phyloP scores from a whole-genome alignment of 2,329 filamentous ascomycete species.

The Trichoderma sp. region DNA sequence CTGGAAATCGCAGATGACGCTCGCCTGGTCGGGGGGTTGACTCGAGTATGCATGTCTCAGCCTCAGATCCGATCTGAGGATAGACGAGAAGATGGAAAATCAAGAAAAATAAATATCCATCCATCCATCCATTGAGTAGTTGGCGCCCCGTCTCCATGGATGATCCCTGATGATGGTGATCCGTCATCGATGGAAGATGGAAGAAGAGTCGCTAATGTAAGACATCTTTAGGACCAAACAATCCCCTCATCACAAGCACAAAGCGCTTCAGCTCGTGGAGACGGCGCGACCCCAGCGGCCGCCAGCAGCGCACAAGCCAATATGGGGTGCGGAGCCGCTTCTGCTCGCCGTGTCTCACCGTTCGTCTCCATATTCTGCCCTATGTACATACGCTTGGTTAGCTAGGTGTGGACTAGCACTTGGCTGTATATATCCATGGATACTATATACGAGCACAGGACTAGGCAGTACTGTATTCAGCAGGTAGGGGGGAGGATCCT shows the following conservation, averaged over 20 bases:
- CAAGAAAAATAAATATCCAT: neutral
- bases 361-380: constrained; percentile 16
- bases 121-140: constrained; percentile 1
- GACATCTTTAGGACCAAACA: constrained; percentile 11
- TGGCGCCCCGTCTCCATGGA: constrained; percentile 8
- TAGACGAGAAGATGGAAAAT: neutral
- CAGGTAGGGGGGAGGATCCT: neutral
- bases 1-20: constrained; percentile 6
- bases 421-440: neutral
- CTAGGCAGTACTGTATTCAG: neutral
- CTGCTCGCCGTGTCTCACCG: constrained; percentile 19
- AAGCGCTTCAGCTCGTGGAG: neutral
- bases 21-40: neutral
- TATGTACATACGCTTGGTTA: neutral
- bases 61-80: neutral
- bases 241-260: constrained; percentile 9
- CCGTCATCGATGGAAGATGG: neutral
- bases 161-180: constrained; percentile 10
- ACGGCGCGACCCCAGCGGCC: constrained; percentile 13
- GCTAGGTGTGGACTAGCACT: neutral
- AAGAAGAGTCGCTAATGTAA: constrained; percentile 15
- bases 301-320: constrained; percentile 14
- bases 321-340: constrained; percentile 20
- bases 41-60: neutral
- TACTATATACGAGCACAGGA: neutral